phyloP scores from a whole-genome alignment of 176 grass and related monocot species.

The Carex pumila region DNA sequence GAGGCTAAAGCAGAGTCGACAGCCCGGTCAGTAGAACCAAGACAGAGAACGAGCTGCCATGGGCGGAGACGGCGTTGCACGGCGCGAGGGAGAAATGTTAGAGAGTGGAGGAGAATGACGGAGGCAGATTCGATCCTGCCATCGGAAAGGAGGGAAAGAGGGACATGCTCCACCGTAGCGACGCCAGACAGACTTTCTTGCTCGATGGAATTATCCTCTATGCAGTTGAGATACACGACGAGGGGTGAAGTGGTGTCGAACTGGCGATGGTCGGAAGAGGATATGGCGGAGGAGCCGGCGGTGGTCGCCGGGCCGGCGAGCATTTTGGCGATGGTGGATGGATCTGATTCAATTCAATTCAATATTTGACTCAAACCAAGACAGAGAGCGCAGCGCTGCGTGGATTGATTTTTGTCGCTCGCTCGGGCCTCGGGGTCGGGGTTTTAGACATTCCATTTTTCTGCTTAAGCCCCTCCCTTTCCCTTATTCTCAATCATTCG shows the following conservation, averaged over 20 bases:
- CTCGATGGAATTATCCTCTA: constrained; percentile 69
- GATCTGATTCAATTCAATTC: background rate
- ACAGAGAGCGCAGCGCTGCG: background rate
- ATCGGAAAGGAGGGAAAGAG: constrained; percentile 47
- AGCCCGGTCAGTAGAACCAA: constrained; percentile 73
- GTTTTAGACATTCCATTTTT: constrained; percentile 2
- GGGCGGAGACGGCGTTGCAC: constrained; percentile 79
- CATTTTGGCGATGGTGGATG: constrained; percentile 23
- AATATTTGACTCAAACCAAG: background rate
- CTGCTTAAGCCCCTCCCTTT: background rate
- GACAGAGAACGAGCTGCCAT: constrained; percentile 97
- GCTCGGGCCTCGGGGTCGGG: background rate
- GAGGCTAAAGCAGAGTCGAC: constrained; percentile 59
- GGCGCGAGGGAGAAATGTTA: constrained; percentile 69
- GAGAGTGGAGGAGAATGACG: constrained; percentile 58
- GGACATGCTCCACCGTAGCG: constrained; percentile 65
- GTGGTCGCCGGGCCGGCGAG: constrained; percentile 32
- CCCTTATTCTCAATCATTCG: background rate
- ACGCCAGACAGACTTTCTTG: constrained; percentile 51
- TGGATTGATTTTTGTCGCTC: background rate
- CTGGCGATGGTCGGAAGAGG: constrained; percentile 4
- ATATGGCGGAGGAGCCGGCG: constrained; percentile 1
- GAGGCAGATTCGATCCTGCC: constrained; percentile 66
- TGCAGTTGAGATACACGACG: constrained; percentile 78
- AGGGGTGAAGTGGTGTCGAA: constrained; percentile 23